Evolutionary conservation across 352 stramenopile genomes (phyloP), one percentile per base, ranked within the genome.

Genomic region (Phytophthora podocarpi): DNA sequence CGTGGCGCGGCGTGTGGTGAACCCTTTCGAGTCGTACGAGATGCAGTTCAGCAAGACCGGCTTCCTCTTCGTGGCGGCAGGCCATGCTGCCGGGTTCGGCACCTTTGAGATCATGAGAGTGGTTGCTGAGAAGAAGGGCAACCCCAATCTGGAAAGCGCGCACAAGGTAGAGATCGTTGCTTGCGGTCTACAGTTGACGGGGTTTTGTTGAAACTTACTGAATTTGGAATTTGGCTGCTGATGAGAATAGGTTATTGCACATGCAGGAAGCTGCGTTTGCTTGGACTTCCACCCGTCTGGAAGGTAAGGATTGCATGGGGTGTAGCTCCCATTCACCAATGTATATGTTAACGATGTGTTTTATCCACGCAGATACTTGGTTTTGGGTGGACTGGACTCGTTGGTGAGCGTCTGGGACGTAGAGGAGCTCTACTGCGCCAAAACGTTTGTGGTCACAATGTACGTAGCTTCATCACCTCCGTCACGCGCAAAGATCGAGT

Each of bases 81-180:
- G 84, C 0, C 84, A 95, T 51, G 76, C 86, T 9, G 63, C 84
- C 1, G 86, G 86, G 0, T 85, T 91, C 47, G 86, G 86, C 26
- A 92, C 82, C 4, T 90, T 93, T 43, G 86, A 95, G 62, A 91
- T 95, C 66, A 90, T 92, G 75, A 78, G 82, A 28, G 73, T 95
- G 34, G 75, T 90, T 6, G 24, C 64, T 2, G 86, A 95, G 42
- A 90, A 91, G 56, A 91, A 92, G 55, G 79, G 79, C 4, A 85
- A 80, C 3, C 81, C 84, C n/a, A 92, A 91, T 37, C 70, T 95
- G 1, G 84, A 93, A 47, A 93, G 88, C 52, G 77, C 90, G 21
- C 81, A 91, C 57, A 93, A 95, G 78, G 86, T 89, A n/a, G 24
- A 26, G 34, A 28, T 11, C 16, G n/a, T 3, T 41, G 27, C 1